Evolutionary conservation across 163 green algal genomes (phyloP), one percentile per base, ranked within the genome.

Genomic region (Botryococcus braunii): DNA sequence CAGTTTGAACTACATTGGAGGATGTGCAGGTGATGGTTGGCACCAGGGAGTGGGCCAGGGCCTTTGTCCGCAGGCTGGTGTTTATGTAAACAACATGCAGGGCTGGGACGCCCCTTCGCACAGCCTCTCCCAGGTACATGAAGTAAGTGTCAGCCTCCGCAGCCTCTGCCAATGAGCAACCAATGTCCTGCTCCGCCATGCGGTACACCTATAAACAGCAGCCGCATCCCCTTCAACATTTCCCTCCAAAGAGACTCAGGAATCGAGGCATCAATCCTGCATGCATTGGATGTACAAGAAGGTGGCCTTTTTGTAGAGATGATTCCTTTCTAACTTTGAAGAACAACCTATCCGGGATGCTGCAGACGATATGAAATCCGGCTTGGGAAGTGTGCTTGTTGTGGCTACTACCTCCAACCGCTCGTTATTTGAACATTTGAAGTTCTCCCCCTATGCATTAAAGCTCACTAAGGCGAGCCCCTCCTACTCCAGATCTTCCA

Each of bases 11-110:
- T 3, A 99, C 94, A 77, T 99, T 99, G 72, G 82, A 94, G 38
- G 90, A 97, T 41, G 94, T 99, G 82, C 94, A 99, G n/a, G 94
- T 97, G 82, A 99, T 97, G 70, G 94, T 99, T 52, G 94, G 94
- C 66, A 99, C 88, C 0, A 79, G 40, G 21, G 71, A 65, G 66
- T 99, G 74, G 5, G 89, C 88, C 4, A 73, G 65, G 6, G 94
- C 94, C 85, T 98, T 99, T 66, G 94, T 98, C 61, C 83, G 83
- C 55, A 99, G 80, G 56, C 82, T 91, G 25, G 94, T 99, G 83
- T 99, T 99, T 84, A 99, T 99, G 87, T 99, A 99, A 13, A 98
- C 71, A 49, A 83, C 77, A 56, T 85, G 80, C 71, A 85, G 69
- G 0, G 66, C 73, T 40, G 74, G 72, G 32, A 66, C 40, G 4